Base-by-base conservation (phyloP, 2,329 filamentous ascomycete genomes). In the Fusarium bactridioides region DNA sequence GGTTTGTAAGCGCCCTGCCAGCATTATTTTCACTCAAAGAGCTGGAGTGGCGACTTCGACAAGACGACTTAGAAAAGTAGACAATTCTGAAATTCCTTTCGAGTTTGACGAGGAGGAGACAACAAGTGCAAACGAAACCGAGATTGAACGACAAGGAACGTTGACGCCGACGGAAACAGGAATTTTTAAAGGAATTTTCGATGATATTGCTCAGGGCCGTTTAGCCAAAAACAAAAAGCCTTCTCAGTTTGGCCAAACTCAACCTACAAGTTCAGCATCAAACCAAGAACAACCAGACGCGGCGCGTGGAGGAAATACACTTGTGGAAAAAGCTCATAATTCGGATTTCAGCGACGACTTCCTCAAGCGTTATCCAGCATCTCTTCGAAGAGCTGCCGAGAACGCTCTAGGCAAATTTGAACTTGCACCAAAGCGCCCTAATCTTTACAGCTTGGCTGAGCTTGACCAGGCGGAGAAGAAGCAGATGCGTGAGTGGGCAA, bases 131-230 rank as follows among this genome's bases (percentile, higher is more conserved):
- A 56, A 55, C 47, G 64, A 48, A 72, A 35, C 64, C 69, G 69
- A 64, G 19, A 12, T 55, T 16, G 59, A 75, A 27, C 57, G 76
- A 33, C 18, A 67, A 27, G 85, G 85, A 7, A 91, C 89, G 10
- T 89, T 91, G 54, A 92, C 90, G 0, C 86, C 86, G 0, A 77
- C 82, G 1, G 90, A 92, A 76, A 84, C 86, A 33, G 82, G 84
- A 56, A 87, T 91, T 57, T 92, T 92, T 73, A 83, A 85, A 57
- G 84, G 89, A 58, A 91, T 91, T 48, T 86, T 87, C 51, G 80
- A 83, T 48, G 82, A 84, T 37, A 84, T 85, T 48, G 77, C 81
- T 2, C 73, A 80, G 41, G 81, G 81, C 5, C 79, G 77, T 37
- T 79, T 82, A 75, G 79, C 79, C 4, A 67, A 72, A 51, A 76